Evolutionary conservation across 345 rosid genomes (phyloP), one percentile per base, ranked within the genome.

Genomic region (Brassica carinata): DNA sequence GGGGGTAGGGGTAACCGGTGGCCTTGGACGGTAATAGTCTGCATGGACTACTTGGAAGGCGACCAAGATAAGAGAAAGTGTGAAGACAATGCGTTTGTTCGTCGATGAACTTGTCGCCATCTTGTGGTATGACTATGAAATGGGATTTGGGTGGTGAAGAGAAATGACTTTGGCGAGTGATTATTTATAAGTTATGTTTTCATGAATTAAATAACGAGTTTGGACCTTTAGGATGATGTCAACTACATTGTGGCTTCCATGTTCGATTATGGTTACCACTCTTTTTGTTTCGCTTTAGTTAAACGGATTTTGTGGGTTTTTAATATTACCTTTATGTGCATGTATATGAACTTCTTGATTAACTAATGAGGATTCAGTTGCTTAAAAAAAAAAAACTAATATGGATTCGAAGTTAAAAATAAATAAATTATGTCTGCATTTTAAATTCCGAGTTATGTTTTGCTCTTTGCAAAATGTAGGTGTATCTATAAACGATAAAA

Each of bases 191-290:
- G 80, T 76, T 31, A 13, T 40, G 74, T 36, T 1, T 67, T 70
- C 34, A 17, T 59, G 17, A 18, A 71, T 70, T 48, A 74, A 69
- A 4, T 69, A 57, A 73, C 34, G 13, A 26, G 0, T 58, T 64
- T 65, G 36, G 61, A 63, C 48, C 75, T 64, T 74, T 36, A 61
- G n/a, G 43, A 62, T 7, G 36, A 79, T 55, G 82, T 74, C 81
- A 77, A 82, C 79, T 71, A 79, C 78, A 58, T 45, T 83, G 85
- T 86, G 88, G 85, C 83, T n/a, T 79, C 83, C 86, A 83, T 80
- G 80, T 82, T 84, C 87, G 91, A 87, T 87, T 73, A 87, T 89
- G 90, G 85, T 83, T 89, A 67, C 87, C 88, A 80, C 84, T 74
- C 77, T 85, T 81, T 45, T 82, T 62, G 70, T 76, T 65, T 77